phyloP scores from a whole-genome alignment of 2,329 filamentous ascomycete species.

The Colletotrichum falcatum region DNA sequence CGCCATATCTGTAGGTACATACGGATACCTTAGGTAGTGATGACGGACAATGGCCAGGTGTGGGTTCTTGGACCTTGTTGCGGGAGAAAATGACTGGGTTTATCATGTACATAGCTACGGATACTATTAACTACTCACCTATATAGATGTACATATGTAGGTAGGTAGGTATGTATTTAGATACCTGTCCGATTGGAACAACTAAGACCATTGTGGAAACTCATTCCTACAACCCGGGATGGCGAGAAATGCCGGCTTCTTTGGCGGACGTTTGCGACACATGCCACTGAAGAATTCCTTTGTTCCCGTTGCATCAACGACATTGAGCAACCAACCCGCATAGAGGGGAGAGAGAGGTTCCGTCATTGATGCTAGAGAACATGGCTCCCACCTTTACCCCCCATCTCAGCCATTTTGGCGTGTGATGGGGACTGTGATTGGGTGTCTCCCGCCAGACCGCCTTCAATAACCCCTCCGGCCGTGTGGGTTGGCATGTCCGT shows the following conservation, averaged over 20 bases:
- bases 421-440: constrained; percentile 29
- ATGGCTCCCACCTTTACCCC: background rate
- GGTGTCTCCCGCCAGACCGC: constrained; percentile 28
- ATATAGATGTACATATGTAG: too few species aligned
- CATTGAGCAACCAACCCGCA: constrained; percentile 1
- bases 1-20: too few species aligned
- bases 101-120: background rate
- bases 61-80: background rate
- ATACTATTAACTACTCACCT: too few species aligned
- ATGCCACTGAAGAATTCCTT: constrained; percentile 17
- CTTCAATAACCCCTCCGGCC: constrained; percentile 26
- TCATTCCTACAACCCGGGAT: background rate
- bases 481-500: constrained; percentile 28
- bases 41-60: background rate
- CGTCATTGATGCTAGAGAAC: constrained; percentile 17
- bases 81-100: background rate
- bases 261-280: constrained; percentile 10
- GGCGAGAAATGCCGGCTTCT: constrained; percentile 14
- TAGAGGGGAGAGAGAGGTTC: background rate
- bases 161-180: too few species aligned
- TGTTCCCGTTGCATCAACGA: constrained; percentile 26
- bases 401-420: constrained; percentile 6
- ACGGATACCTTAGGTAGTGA: too few species aligned
- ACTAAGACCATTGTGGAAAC: constrained; percentile 11
- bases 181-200: background rate